These are phyloP conservation scores for Tephrocybe rancida DNA, from an alignment of 768 basidiomycete species.

Conservation along the genomic window DNA sequence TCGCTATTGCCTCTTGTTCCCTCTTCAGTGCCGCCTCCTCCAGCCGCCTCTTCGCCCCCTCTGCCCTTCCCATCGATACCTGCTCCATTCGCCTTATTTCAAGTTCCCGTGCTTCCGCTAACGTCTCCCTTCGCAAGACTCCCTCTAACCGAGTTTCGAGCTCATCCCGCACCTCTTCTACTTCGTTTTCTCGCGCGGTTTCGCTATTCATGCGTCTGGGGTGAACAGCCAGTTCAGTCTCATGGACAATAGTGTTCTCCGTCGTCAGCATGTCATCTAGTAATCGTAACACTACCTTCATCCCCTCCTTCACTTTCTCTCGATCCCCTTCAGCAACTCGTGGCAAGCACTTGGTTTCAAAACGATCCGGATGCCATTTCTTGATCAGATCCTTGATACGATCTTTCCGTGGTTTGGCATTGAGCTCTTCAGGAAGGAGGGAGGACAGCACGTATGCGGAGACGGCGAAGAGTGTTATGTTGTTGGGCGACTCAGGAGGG, in stretches of 20 bases:
- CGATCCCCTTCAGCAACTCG: constrained; percentile 66
- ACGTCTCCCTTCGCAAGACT: neutral
- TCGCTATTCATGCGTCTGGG: too few species aligned
- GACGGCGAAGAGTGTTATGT: constrained; percentile 58
- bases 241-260: constrained; percentile 5
- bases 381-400: constrained; percentile 75
- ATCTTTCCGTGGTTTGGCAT: constrained; percentile 59
- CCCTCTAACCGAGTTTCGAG: neutral
- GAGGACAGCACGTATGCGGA: constrained; percentile 63
- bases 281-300: constrained; percentile 67
- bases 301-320: constrained; percentile 71
- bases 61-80: too few species aligned
- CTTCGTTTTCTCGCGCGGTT: too few species aligned
- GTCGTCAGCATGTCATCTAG: constrained; percentile 70
- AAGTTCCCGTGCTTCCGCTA: neutral
- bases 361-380: constrained; percentile 84
- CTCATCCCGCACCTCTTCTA: too few species aligned
- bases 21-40: neutral
- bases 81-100: too few species aligned
- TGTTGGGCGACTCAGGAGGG: constrained; percentile 56
- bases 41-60: neutral
- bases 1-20: neutral
- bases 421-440: constrained; percentile 53
- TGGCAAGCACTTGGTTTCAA: constrained; percentile 66
- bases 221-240: too few species aligned